Evolutionary conservation across 2,329 filamentous ascomycete genomes (phyloP).

Genomic region (Trichophyton rubrum): DNA sequence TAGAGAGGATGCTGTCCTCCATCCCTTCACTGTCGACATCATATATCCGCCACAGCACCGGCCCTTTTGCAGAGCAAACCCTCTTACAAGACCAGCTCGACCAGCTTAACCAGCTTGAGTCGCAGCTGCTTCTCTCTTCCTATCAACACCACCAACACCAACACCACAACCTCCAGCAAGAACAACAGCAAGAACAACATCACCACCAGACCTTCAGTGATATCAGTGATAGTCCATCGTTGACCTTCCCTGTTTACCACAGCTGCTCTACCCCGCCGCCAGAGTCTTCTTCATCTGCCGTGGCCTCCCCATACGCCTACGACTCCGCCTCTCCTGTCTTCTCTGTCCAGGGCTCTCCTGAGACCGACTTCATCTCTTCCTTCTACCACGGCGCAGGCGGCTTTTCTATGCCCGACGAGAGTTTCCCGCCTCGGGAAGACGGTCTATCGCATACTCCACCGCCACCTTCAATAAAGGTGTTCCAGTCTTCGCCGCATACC

Average conservation of each 20-base stretch:
- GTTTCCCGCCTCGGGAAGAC: conserved; percentile 14
- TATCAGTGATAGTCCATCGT: not conserved
- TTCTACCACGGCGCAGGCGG: conserved; percentile 8
- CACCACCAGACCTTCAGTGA: not conserved
- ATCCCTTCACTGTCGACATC: conserved; percentile 1
- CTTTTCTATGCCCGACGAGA: conserved; percentile 12
- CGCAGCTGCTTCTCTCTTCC: not conserved
- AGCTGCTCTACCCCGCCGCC: conserved; percentile 7
- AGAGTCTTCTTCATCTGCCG: conserved; percentile 2
- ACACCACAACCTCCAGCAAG: not conserved
- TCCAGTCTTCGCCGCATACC: conserved; percentile 17
- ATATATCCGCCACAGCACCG: conserved; percentile 5
- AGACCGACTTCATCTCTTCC: conserved; percentile 10
- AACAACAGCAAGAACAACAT: too few relatives aligned
- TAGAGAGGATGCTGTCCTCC: conserved; percentile 1
- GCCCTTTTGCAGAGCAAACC: not conserved
- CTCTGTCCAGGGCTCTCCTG: conserved; percentile 13
- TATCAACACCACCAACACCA: not conserved
- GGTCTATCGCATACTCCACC: conserved; percentile 22
- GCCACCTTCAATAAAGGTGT: conserved; percentile 16
- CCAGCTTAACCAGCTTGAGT: not conserved
- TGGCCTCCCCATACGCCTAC: conserved; percentile 10
- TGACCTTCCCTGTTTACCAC: not conserved
- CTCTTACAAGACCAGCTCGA: not conserved
- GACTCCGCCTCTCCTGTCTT: conserved; percentile 11